Percentiles rank a stretch among this genome's conserved stretches.
phyloP scores from a whole-genome alignment of 2,329 filamentous ascomycete species.

The Calcarisporium arbuscula region DNA sequence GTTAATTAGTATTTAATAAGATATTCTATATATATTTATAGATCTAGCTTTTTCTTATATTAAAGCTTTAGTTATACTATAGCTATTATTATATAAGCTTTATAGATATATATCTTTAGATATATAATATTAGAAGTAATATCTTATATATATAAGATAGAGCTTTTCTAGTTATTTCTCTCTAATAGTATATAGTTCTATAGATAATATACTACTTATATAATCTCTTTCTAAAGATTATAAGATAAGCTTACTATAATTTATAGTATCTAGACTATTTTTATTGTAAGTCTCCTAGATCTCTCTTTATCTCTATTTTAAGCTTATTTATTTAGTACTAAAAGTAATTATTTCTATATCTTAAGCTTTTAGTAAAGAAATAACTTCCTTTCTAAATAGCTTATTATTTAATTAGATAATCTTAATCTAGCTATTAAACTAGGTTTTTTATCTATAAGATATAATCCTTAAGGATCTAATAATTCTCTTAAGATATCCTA shows the following conservation, averaged over 20 bases:
- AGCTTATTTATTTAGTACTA: not conserved
- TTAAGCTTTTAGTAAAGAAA: not conserved
- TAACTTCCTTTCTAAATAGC: not conserved
- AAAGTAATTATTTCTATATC: no score
- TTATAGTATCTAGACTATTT: not conserved
- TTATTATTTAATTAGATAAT: not conserved
- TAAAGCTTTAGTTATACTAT: no score
- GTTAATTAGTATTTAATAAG: conserved; percentile 2
- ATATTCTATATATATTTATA: conserved; percentile 1
- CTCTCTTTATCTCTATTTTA: conserved; percentile 2
- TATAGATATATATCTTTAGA: not conserved
- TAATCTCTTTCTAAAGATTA: conserved; percentile 1
- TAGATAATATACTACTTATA: conserved; percentile 1
- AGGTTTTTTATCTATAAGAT: not conserved
- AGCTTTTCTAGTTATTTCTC: not conserved
- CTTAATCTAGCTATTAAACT: not conserved
- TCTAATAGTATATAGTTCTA: not conserved
- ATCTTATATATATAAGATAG: not conserved
- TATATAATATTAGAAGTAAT: not conserved
- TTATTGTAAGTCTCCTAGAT: not conserved
- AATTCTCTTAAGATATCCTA: not conserved
- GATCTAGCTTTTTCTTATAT: conserved; percentile 3
- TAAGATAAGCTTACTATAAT: not conserved
- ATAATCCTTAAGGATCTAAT: no score
- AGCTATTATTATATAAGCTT: no score